phyloP scores from a whole-genome alignment of 75 land plant species.

The Selaginella tamariscina region DNA sequence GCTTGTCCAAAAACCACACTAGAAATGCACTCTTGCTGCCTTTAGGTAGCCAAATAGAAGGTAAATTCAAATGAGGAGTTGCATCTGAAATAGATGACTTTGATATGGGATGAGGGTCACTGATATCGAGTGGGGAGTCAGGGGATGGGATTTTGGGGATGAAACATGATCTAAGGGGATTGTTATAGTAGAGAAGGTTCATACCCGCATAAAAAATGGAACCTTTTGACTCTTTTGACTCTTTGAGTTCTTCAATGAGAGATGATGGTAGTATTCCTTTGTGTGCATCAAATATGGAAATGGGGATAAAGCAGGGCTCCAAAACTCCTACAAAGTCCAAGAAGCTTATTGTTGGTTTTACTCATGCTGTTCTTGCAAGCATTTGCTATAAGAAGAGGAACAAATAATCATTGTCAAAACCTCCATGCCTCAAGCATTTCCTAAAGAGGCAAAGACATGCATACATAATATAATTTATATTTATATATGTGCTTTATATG shows the following conservation, averaged over 20 bases:
- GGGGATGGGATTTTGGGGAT: neutral
- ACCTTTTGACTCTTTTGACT: neutral
- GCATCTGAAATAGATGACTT: neutral
- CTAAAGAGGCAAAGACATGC: neutral
- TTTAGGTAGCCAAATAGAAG: constrained; percentile 47
- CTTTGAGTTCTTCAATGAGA: neutral
- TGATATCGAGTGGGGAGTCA: too few species aligned
- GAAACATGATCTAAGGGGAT: neutral
- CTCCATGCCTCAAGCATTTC: neutral
- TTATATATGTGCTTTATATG: too few species aligned
- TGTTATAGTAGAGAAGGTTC: neutral
- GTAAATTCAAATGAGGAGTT: too few species aligned
- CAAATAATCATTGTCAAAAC: neutral
- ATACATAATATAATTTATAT: too few species aligned
- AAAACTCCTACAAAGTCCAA: neutral
- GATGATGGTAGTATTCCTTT: neutral
- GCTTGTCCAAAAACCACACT: constrained; percentile 38
- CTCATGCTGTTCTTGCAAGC: neutral
- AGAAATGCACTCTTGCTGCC: constrained; percentile 35
- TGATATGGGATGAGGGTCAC: neutral
- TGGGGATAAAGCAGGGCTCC: too few species aligned
- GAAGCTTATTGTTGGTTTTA: neutral
- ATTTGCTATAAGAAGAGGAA: neutral
- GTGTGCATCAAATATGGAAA: neutral
- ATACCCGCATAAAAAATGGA: neutral